Conservation (phyloP, 2,329 filamentous ascomycete genomes). For the Ramularia collo-cygni region DNA sequence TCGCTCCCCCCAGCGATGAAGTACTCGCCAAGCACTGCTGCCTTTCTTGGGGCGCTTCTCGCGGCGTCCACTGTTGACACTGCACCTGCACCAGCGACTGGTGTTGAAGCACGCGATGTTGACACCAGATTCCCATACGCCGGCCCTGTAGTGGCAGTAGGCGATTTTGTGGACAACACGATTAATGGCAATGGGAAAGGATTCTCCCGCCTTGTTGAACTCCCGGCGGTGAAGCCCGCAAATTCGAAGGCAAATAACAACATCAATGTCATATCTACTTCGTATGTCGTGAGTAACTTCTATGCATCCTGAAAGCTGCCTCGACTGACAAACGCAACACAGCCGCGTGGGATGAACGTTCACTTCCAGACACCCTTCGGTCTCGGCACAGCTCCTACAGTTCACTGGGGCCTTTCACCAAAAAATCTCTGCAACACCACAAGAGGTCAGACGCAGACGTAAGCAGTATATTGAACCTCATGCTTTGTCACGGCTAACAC, state of each 20-base stretch:
- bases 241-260: slow-evolving; percentile 43
- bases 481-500: not conserved
- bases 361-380: slow-evolving; percentile 51
- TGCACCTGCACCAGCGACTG: slow-evolving; percentile 1
- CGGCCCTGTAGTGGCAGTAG: slow-evolving; percentile 43
- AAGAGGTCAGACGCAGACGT: slow-evolving; percentile 38
- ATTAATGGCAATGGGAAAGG: slow-evolving; percentile 49
- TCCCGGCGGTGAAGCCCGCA: slow-evolving; percentile 44
- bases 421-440: slow-evolving; percentile 31
- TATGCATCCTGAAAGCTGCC: no score
- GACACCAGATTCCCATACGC: slow-evolving; percentile 39
- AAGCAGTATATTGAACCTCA: slow-evolving; percentile 11
- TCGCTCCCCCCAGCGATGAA: no score
- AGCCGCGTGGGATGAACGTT: slow-evolving; percentile 38
- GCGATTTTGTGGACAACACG: slow-evolving; percentile 46
- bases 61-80: slow-evolving; percentile 2
- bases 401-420: slow-evolving; percentile 38
- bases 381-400: slow-evolving; percentile 37
- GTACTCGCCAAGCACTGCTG: not conserved
- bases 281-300: slow-evolving; percentile 39
- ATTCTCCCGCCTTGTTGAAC: slow-evolving; percentile 44
- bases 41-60: slow-evolving; percentile 8
- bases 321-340: no score
- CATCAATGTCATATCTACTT: slow-evolving; percentile 46
- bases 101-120: slow-evolving; percentile 24